Evolutionary conservation across 1,284 basidiomycete species (phyloP).

Genomic region (Somion occarium): DNA sequence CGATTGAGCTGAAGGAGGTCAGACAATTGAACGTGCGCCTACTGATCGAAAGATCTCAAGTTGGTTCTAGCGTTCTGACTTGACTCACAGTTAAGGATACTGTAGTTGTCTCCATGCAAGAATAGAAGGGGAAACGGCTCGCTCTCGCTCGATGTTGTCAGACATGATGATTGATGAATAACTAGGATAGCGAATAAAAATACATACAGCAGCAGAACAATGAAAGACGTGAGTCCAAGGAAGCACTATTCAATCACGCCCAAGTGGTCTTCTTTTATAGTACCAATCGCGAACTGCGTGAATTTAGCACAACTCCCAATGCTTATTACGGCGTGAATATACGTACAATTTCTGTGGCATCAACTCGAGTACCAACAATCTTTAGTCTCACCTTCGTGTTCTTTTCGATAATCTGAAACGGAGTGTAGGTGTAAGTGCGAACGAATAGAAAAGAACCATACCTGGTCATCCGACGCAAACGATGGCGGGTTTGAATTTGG

Average conservation of each 20-base stretch:
- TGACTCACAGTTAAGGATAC: no score
- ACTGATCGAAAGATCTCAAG: no score
- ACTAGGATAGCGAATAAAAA: neutral
- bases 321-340: neutral
- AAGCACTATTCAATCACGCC: slow-evolving; percentile 67
- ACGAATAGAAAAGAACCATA: slow-evolving; percentile 22
- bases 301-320: neutral
- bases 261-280: slow-evolving; percentile 92
- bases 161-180: no score
- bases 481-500: slow-evolving; percentile 91
- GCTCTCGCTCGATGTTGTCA: no score
- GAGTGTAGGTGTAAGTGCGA: neutral
- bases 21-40: no score
- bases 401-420: slow-evolving; percentile 80
- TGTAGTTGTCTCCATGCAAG: no score
- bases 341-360: slow-evolving; percentile 94
- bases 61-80: no score
- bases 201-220: no score
- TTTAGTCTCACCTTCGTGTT: slow-evolving; percentile 90
- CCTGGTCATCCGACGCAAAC: slow-evolving; percentile 87
- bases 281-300: slow-evolving; percentile 83
- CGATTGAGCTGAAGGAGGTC: no score
- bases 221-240: neutral
- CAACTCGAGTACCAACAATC: slow-evolving; percentile 95
- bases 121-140: no score